Percentiles rank a stretch among this genome's conserved stretches.
Evolutionary conservation across 2,329 filamentous ascomycete genomes (phyloP).

Genomic region (Penicillium sp.): DNA sequence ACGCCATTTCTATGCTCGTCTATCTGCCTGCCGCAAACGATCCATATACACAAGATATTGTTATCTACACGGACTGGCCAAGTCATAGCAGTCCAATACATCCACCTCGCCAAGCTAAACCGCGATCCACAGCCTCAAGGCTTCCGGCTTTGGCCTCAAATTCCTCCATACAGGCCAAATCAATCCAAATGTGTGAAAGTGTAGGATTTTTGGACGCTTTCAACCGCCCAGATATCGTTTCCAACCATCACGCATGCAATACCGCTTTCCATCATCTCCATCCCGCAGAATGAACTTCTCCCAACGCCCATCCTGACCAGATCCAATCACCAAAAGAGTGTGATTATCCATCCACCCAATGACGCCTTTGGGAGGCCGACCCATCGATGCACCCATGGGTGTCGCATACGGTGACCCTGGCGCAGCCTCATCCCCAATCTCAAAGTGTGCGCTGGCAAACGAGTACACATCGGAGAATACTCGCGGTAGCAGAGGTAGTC

Average conservation of each 20-base stretch:
- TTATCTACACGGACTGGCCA: background rate
- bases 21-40: too few relatives aligned
- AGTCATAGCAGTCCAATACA: background rate
- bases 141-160: background rate
- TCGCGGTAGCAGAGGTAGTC: slow-evolving; percentile 81
- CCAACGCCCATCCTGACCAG: slow-evolving; percentile 81
- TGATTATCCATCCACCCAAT: slow-evolving; percentile 83
- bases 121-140: background rate
- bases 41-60: background rate
- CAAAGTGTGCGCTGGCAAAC: slow-evolving; percentile 79
- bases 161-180: background rate
- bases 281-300: slow-evolving; percentile 81
- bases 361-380: slow-evolving; percentile 76
- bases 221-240: slow-evolving; percentile 70
- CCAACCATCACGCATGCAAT: slow-evolving; percentile 77
- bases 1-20: slow-evolving; percentile 12
- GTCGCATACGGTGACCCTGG: slow-evolving; percentile 51
- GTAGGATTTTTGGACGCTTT: slow-evolving; percentile 15
- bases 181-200: background rate
- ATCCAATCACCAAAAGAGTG: slow-evolving; percentile 76
- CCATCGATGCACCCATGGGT: slow-evolving; percentile 59
- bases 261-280: slow-evolving; percentile 69
- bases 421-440: slow-evolving; percentile 75
- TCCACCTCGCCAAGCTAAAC: too few relatives aligned
- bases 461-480: slow-evolving; percentile 91